Evolutionary conservation across 2,329 filamentous ascomycete genomes (phyloP).

Genomic region (Cytospora schulzeri): DNA sequence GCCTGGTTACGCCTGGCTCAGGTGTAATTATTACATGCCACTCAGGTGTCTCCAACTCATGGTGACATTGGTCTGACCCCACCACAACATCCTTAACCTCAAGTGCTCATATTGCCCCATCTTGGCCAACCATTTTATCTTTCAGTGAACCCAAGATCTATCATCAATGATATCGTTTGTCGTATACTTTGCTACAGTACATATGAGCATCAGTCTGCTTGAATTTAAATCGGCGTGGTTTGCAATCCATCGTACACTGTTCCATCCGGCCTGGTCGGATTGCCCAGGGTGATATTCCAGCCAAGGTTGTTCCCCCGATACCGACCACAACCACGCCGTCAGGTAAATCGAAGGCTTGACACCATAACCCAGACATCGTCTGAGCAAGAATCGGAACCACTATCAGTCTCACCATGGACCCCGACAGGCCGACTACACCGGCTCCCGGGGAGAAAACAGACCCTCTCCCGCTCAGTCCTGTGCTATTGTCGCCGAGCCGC

Average conservation of each 20-base stretch:
- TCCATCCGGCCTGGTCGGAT: background rate
- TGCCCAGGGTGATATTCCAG: too few species aligned
- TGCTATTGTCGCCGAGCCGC: slow-evolving; percentile 7
- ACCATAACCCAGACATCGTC: background rate
- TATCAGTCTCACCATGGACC: background rate
- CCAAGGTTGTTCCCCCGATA: background rate
- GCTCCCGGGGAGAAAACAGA: background rate
- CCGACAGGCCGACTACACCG: background rate
- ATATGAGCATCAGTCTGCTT: background rate
- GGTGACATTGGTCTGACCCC: background rate
- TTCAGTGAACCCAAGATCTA: too few species aligned
- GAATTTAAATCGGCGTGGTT: background rate
- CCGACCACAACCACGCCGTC: background rate
- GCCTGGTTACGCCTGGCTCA: too few species aligned
- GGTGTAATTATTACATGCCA: too few species aligned
- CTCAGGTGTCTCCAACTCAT: background rate
- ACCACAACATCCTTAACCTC: background rate
- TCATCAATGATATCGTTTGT: background rate
- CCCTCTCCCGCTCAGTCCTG: background rate
- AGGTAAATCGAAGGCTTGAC: background rate
- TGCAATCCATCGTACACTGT: background rate
- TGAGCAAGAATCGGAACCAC: background rate
- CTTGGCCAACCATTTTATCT: background rate
- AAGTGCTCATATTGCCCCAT: background rate
- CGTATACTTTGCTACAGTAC: background rate